Conservation (phyloP, 2,329 filamentous ascomycete species). For the Thelonectria rubi region DNA sequence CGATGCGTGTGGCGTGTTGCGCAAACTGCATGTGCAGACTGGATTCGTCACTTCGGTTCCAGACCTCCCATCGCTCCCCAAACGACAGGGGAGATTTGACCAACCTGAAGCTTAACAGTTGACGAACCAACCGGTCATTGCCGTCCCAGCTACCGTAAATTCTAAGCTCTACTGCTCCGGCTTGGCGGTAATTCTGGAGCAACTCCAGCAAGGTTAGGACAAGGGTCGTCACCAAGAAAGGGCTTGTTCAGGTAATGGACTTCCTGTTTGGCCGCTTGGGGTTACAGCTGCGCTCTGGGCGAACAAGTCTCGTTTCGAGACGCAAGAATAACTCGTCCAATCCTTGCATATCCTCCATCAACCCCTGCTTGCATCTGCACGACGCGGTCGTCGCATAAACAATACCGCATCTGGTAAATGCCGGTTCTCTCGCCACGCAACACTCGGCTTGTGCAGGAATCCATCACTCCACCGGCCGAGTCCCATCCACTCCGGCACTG, state of each 20-base stretch:
- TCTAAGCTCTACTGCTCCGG: background rate
- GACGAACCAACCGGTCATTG: background rate
- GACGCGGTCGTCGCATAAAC: background rate
- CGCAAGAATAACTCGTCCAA: background rate
- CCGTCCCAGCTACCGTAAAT: background rate
- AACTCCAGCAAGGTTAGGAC: background rate
- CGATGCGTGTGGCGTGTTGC: background rate
- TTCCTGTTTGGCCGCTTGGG: background rate
- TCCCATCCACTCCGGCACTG: background rate
- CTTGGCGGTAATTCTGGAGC: background rate
- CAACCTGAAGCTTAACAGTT: background rate
- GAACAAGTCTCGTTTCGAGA: background rate
- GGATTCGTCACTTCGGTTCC: background rate
- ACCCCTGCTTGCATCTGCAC: background rate
- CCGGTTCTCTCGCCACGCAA: too few relatives aligned
- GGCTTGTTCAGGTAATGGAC: background rate
- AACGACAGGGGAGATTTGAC: background rate
- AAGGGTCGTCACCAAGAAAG: background rate
- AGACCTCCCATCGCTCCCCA: too few relatives aligned
- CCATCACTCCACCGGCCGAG: background rate
- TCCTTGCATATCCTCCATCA: background rate
- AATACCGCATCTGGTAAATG: background rate
- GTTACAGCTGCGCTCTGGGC: background rate
- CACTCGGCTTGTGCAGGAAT: background rate
- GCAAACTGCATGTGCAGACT: too few relatives aligned